These are phyloP conservation scores for Melanopsichium pennsylvanicum DNA, from an alignment of 1,284 basidiomycete genomes.

Conservation along the genomic window DNA sequence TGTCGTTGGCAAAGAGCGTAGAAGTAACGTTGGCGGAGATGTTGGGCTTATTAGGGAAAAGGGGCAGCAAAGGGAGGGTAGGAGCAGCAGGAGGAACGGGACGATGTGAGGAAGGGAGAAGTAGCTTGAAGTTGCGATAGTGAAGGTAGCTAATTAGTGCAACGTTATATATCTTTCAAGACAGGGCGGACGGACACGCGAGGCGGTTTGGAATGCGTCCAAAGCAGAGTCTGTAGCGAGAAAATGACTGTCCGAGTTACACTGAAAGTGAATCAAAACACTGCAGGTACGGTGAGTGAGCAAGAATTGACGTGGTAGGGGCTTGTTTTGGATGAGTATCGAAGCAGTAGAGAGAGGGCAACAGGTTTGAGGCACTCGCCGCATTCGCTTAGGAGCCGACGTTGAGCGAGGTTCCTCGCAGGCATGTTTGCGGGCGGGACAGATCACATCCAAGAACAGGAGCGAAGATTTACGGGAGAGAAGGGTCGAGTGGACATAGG, in stretches of 20 bases:
- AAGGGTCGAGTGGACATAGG: background rate
- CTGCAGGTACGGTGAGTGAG: constrained; percentile 10
- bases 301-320: too few species aligned
- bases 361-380: constrained; percentile 14
- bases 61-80: constrained; percentile 13
- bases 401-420: constrained; percentile 38
- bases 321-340: background rate
- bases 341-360: background rate
- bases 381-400: constrained; percentile 36
- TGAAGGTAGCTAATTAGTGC: background rate
- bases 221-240: background rate
- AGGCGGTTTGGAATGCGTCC: constrained; percentile 9
- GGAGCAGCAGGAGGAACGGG: constrained; percentile 41
- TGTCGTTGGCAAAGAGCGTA: constrained; percentile 16
- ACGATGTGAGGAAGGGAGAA: constrained; percentile 18
- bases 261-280: constrained; percentile 26
- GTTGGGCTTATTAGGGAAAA: constrained; percentile 4
- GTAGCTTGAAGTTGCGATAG: constrained; percentile 33
- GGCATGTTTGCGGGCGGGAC: constrained; percentile 30
- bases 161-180: constrained; percentile 29
- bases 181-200: constrained; percentile 4
- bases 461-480: background rate
- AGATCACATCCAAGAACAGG: background rate
- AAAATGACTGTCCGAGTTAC: background rate
- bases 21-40: constrained; percentile 7